Evolutionary conservation across 768 basidiomycete genomes (phyloP).

Genomic region (Suillus weaverae): DNA sequence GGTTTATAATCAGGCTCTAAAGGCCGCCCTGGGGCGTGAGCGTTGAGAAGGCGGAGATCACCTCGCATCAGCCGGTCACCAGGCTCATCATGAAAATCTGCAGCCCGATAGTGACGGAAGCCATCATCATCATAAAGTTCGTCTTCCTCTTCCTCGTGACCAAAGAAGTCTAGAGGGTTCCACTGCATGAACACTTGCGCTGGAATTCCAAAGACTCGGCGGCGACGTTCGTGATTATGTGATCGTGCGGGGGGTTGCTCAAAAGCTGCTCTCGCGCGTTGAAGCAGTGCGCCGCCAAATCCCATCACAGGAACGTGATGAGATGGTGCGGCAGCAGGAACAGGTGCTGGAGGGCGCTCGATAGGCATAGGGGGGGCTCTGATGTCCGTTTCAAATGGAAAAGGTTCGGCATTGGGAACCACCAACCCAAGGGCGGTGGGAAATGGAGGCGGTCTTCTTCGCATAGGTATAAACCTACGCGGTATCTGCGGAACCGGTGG

Average conservation of each 20-base stretch:
- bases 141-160: constrained; percentile 17
- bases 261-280: constrained; percentile 33
- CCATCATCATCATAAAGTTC: constrained; percentile 21
- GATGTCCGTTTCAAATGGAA: constrained; percentile 49
- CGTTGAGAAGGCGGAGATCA: constrained; percentile 1
- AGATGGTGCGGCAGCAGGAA: constrained; percentile 46
- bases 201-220: constrained; percentile 24
- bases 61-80: constrained; percentile 1
- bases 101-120: constrained; percentile 12
- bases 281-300: constrained; percentile 62
- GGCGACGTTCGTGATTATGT: constrained; percentile 9
- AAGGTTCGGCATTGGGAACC: constrained; percentile 49
- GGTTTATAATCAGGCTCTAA: constrained; percentile 48
- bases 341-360: constrained; percentile 25
- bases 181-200: constrained; percentile 31
- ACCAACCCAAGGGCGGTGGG: constrained; percentile 43
- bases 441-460: constrained; percentile 32
- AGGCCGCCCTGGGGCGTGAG: constrained; percentile 3
- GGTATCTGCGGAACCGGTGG: constrained; percentile 61
- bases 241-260: constrained; percentile 14
- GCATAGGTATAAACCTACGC: constrained; percentile 39
- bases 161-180: constrained; percentile 26
- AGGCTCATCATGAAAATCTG: constrained; percentile 1
- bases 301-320: constrained; percentile 62
- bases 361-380: constrained; percentile 20